A percentile compares a stretch with the other conserved stretches of the same genome.
phyloP scores from a whole-genome alignment of 2,329 filamentous ascomycete genomes.

The Aschersonia sp. region DNA sequence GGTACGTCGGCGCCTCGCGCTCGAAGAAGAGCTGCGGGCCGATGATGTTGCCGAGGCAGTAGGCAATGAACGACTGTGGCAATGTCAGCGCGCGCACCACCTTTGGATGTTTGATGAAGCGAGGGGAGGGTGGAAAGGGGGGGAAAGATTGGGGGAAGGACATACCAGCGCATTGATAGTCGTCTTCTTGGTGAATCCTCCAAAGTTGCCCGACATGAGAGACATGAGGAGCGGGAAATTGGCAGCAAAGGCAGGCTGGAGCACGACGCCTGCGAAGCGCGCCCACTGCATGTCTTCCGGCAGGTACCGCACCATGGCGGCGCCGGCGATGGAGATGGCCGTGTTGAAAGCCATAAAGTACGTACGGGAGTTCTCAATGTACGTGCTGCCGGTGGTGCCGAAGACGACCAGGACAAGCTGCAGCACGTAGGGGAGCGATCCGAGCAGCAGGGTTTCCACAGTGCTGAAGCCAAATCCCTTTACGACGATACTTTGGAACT shows the following conservation, averaged over 20 bases:
- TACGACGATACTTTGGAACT: conserved; percentile 14
- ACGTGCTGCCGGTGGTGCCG: conserved; percentile 9
- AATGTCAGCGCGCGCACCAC: background rate
- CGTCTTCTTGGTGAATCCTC: conserved; percentile 48
- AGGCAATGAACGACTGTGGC: conserved; percentile 36
- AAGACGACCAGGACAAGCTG: conserved; percentile 11
- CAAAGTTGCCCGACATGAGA: conserved; percentile 43
- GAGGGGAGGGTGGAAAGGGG: background rate
- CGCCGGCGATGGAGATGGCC: conserved; percentile 8
- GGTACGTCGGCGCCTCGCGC: conserved; percentile 43
- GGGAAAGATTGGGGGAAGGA: background rate
- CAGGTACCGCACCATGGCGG: conserved; percentile 11
- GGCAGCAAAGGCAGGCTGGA: conserved; percentile 42
- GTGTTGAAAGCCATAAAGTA: conserved; percentile 12
- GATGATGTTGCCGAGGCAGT: conserved; percentile 45
- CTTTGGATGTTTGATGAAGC: no score
- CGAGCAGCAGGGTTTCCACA: conserved; percentile 9
- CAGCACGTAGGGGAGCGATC: conserved; percentile 7
- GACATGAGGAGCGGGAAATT: conserved; percentile 31
- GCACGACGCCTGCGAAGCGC: conserved; percentile 12
- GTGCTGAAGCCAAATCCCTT: conserved; percentile 11
- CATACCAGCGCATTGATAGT: conserved; percentile 38
- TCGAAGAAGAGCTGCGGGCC: conserved; percentile 45
- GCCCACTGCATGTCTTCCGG: conserved; percentile 8
- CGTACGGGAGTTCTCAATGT: conserved; percentile 11